Conservation (phyloP, 2,329 filamentous ascomycete genomes). For the Coniosporium tulheliwenetii region DNA sequence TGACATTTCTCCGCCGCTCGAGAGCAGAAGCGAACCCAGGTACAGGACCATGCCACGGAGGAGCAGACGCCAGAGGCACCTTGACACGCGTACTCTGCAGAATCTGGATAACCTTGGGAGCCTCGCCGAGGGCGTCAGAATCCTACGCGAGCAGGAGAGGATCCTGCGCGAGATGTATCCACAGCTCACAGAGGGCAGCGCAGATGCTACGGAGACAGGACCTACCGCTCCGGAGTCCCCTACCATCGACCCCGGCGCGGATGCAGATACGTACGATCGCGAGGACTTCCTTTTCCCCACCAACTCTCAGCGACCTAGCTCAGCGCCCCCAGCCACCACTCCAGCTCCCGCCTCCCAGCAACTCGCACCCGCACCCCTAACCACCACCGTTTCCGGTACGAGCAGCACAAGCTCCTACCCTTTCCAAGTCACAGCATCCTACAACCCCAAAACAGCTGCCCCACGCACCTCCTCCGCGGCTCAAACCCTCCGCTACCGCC, state of each 20-base stretch:
- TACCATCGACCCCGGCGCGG: not conserved
- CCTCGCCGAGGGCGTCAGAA: slow-evolving; percentile 11
- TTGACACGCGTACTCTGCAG: not conserved
- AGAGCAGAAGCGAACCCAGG: slow-evolving; percentile 41
- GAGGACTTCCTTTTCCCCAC: not conserved
- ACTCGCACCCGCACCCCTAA: not conserved
- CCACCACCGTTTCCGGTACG: too few species aligned
- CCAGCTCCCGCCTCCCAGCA: not conserved
- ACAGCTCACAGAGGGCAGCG: slow-evolving; percentile 15
- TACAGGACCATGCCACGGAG: slow-evolving; percentile 31
- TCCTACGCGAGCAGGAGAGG: slow-evolving; percentile 32
- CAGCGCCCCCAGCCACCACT: not conserved
- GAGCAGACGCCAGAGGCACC: slow-evolving; percentile 18
- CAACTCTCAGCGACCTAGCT: not conserved
- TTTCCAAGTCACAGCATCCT: not conserved
- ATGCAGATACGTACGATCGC: not conserved
- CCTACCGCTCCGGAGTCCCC: slow-evolving; percentile 3
- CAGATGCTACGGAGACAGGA: slow-evolving; percentile 1
- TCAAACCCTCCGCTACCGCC: slow-evolving; percentile 24
- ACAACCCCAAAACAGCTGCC: slow-evolving; percentile 7
- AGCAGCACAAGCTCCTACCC: too few species aligned
- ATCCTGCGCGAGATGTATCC: slow-evolving; percentile 32
- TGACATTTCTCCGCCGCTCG: slow-evolving; percentile 52
- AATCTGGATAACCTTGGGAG: slow-evolving; percentile 12
- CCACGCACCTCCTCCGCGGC: slow-evolving; percentile 9